Conservation (phyloP, 495 filamentous ascomycete genomes). For the Penicillium fimorum region DNA sequence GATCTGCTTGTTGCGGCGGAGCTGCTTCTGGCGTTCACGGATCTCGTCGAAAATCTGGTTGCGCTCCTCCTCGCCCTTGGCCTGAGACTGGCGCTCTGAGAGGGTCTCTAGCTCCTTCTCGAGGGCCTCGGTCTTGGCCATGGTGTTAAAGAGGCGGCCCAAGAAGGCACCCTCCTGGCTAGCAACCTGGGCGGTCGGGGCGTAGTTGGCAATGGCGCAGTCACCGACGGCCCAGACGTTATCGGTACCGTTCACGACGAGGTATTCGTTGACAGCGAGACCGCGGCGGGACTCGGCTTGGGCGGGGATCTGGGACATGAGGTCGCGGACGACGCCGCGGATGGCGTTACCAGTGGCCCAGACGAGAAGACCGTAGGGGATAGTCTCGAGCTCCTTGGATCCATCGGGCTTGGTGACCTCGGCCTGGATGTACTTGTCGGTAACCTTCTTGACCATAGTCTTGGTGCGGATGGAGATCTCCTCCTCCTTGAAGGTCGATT, state of each 20-base stretch:
- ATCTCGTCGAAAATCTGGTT: slow-evolving; percentile 66
- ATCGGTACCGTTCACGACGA: slow-evolving; percentile 93
- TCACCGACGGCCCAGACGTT: slow-evolving; percentile 93
- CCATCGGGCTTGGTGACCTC: slow-evolving; percentile 85
- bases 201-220: slow-evolving; percentile 94
- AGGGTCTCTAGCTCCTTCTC: slow-evolving; percentile 67
- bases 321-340: slow-evolving; percentile 80
- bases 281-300: slow-evolving; percentile 94
- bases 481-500: slow-evolving; percentile 98
- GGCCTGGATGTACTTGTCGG: slow-evolving; percentile 90
- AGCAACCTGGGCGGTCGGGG: slow-evolving; percentile 95
- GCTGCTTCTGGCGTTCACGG: slow-evolving; percentile 76
- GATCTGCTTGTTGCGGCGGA: slow-evolving; percentile 86
- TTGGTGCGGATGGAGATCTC: slow-evolving; percentile 95
- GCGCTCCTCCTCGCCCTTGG: slow-evolving; percentile 56
- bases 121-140: slow-evolving; percentile 84
- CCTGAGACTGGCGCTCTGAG: slow-evolving; percentile 61
- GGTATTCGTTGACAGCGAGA: slow-evolving; percentile 95
- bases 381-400: slow-evolving; percentile 70
- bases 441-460: slow-evolving; percentile 98
- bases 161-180: slow-evolving; percentile 95
- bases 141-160: slow-evolving; percentile 93
- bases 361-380: slow-evolving; percentile 94
- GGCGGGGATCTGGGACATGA: slow-evolving; percentile 88
- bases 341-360: slow-evolving; percentile 98